Conservation (phyloP, 352 stramenopile species). For the Pythium folliculosum region DNA sequence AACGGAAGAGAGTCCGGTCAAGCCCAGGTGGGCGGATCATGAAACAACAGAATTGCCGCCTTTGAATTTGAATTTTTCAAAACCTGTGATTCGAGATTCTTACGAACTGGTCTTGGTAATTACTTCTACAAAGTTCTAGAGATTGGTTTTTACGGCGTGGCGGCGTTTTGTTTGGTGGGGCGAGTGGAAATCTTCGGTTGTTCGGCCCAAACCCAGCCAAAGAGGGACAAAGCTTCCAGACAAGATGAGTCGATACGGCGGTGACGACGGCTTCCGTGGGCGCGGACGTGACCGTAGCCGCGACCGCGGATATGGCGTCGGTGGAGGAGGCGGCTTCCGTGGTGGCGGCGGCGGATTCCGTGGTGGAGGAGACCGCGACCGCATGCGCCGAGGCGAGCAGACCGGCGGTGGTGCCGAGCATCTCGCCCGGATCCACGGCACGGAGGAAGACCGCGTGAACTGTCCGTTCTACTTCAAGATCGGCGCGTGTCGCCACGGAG, state of each 20-base stretch:
- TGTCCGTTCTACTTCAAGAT: conserved; percentile 99
- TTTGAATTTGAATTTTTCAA: conserved; percentile 39
- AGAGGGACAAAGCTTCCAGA: not conserved
- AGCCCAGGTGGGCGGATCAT: not conserved
- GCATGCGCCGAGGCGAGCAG: conserved; percentile 61
- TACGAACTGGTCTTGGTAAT: conserved; percentile 19
- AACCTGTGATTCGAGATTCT: conserved; percentile 21
- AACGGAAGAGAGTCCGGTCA: conserved; percentile 5
- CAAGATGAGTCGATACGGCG: conserved; percentile 73
- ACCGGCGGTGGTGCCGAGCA: conserved; percentile 91
- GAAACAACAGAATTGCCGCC: conserved; percentile 19
- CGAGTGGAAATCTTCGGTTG: conserved; percentile 25
- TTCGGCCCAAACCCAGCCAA: not conserved
- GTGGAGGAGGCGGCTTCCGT: conserved; percentile 25
- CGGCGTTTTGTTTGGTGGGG: conserved; percentile 18
- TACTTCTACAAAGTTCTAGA: conserved; percentile 1
- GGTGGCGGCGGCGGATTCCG: conserved; percentile 37
- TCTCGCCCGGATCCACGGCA: conserved; percentile 97
- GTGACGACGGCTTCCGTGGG: conserved; percentile 65
- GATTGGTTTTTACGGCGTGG: conserved; percentile 24
- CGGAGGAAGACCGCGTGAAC: conserved; percentile 97
- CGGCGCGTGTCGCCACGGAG: conserved; percentile 98
- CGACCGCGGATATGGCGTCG: conserved; percentile 47
- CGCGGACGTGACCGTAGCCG: conserved; percentile 71
- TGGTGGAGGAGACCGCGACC: conserved; percentile 55